Conservation (phyloP, 2,329 filamentous ascomycete genomes). For the Nakataea oryzae region DNA sequence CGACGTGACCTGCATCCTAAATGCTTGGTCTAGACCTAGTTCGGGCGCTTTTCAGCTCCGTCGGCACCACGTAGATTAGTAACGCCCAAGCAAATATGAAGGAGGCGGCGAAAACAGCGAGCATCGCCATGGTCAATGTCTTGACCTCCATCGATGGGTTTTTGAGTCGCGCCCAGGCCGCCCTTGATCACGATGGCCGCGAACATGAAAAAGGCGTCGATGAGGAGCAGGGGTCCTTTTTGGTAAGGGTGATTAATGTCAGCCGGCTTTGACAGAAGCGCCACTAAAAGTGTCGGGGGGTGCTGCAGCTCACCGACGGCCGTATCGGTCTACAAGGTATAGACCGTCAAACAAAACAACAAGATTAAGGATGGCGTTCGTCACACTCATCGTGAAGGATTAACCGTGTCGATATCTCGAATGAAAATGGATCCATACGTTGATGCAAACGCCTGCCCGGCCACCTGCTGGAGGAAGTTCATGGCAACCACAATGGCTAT, state of each 20-base stretch:
- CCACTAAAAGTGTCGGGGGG: neutral
- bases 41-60: conserved; percentile 13
- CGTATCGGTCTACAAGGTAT: conserved; percentile 4
- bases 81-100: conserved; percentile 23
- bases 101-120: conserved; percentile 18
- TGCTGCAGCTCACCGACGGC: conserved; percentile 3
- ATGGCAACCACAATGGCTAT: conserved; percentile 12
- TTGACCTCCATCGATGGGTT: neutral
- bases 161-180: conserved; percentile 17
- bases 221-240: conserved; percentile 11
- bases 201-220: conserved; percentile 17
- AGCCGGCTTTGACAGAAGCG: no score
- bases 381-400: conserved; percentile 15
- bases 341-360: neutral
- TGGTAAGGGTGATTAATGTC: neutral
- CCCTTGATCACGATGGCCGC: conserved; percentile 23
- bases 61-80: conserved; percentile 21
- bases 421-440: conserved; percentile 20
- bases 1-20: neutral
- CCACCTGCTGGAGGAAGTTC: conserved; percentile 20
- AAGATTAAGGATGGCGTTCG: conserved; percentile 3
- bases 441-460: conserved; percentile 17
- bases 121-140: conserved; percentile 15
- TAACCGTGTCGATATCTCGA: conserved; percentile 16
- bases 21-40: neutral